Evolutionary conservation across 1,284 basidiomycete genomes (phyloP), one percentile per base, ranked within the genome.

Genomic region (Puccinia brachypodii): DNA sequence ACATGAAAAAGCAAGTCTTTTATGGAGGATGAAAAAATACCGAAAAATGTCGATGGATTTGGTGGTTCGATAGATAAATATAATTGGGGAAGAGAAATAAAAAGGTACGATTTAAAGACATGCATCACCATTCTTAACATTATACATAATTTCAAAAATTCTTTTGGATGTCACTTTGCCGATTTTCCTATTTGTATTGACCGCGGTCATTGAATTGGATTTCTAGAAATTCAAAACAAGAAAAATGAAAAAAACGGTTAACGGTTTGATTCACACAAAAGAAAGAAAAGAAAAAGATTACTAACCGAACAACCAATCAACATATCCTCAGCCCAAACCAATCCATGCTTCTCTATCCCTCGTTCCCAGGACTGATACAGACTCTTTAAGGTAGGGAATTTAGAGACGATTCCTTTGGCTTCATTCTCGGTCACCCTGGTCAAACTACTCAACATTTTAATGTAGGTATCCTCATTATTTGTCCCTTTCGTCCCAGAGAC

Each of bases 381-480:
- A 13, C 31, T 25, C 36, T 78, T 78, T 33, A 66, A 28, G 19
- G 76, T 78, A 0, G 76, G 76, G 31, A 69, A 78, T 16, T 56
- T 78, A n/a, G 44, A 3, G 19, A 69, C 62, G 33, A 78, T 78
- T 25, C 64, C 76, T 64, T 78, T 78, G 64, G 76, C 64, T 56
- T 78, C 76, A 33, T 62, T 53, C 53, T 78, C 76, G 31, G 58
- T 64, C 47, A 78, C 76, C 19, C 76, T 25, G 1, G 47, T 69
- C 42, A 78, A 22, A 40, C 76, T 68, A 28, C 44, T 78, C 66
- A 78, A 40, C 76, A 78, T 78, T 33, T 78, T 78, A 4, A 78
- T 47, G 53, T 69, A 78, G 2, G 76, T 78, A 28, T 78, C 76
- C 47, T 78, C 76, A 19, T 68, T 9, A 33, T 78, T 69, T 25